Evolutionary conservation across 768 basidiomycete species (phyloP).

Genomic region (Trametes punicea): DNA sequence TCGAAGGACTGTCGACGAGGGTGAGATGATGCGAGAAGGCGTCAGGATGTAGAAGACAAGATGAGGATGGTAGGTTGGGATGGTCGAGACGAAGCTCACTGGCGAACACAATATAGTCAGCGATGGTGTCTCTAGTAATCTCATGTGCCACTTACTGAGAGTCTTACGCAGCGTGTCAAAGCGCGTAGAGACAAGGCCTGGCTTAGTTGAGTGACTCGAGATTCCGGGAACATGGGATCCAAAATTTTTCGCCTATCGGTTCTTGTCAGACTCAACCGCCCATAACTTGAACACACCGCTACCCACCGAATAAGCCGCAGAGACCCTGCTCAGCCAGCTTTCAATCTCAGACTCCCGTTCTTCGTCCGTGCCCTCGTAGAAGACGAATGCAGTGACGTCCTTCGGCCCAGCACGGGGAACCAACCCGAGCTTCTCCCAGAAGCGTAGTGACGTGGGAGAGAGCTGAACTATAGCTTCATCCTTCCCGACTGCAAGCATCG

Average conservation of each 20-base stretch:
- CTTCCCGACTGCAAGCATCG: conserved; percentile 64
- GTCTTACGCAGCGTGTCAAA: conserved; percentile 72
- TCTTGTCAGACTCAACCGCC: conserved; percentile 13
- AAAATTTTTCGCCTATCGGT: conserved; percentile 53
- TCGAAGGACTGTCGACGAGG: conserved; percentile 65
- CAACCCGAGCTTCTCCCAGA: conserved; percentile 85
- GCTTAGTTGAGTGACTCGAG: conserved; percentile 41
- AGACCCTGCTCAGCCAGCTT: conserved; percentile 56
- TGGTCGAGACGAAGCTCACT: conserved; percentile 20
- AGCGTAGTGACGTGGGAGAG: conserved; percentile 65
- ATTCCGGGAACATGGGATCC: conserved; percentile 56
- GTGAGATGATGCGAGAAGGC: conserved; percentile 56
- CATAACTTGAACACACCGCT: neutral
- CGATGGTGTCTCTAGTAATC: neutral
- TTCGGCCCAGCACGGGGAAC: conserved; percentile 69
- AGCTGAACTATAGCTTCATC: conserved; percentile 67
- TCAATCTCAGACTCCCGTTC: conserved; percentile 48
- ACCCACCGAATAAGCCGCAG: conserved; percentile 57
- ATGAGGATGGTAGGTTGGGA: conserved; percentile 26
- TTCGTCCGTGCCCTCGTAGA: conserved; percentile 61
- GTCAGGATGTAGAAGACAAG: conserved; percentile 69
- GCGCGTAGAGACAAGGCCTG: conserved; percentile 61
- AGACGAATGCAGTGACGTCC: conserved; percentile 61
- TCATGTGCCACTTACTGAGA: conserved; percentile 41
- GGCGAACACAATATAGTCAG: conserved; percentile 4